These are phyloP conservation scores for Penicillium arizonense DNA, from an alignment of 495 filamentous ascomycete species.

Conservation along the genomic window DNA sequence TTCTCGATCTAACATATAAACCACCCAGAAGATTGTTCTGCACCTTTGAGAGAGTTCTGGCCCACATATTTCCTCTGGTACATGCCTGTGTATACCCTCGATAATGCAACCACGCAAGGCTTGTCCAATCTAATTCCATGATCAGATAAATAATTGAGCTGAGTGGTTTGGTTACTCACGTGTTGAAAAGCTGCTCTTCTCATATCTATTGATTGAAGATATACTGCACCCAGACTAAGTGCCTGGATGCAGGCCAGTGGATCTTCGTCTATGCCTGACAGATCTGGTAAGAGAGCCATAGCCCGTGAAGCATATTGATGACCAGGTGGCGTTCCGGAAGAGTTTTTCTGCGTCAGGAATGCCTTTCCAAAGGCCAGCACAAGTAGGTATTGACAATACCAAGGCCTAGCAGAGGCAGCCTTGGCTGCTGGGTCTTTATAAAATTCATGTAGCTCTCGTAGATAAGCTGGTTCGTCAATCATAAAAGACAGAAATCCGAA, in stretches of 20 bases:
- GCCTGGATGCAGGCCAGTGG: conserved; percentile 34
- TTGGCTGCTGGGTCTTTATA: conserved; percentile 26
- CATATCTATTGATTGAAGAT: conserved; percentile 40
- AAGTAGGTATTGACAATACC: conserved; percentile 40
- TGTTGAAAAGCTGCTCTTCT: conserved; percentile 35
- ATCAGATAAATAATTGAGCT: not conserved
- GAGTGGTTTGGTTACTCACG: conserved; percentile 12
- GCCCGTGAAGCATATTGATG: conserved; percentile 35
- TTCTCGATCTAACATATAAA: conserved; percentile 39
- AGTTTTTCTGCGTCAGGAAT: conserved; percentile 28
- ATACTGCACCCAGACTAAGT: conserved; percentile 32
- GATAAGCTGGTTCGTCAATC: conserved; percentile 35
- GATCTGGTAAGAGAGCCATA: conserved; percentile 36
- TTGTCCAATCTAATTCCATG: conserved; percentile 27
- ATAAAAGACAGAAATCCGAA: conserved; percentile 37
- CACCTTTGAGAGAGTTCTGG: conserved; percentile 27
- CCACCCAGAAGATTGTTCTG: conserved; percentile 38
- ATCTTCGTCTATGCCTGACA: conserved; percentile 33
- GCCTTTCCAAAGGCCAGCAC: conserved; percentile 42
- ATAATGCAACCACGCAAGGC: conserved; percentile 36
- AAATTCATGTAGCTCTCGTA: conserved; percentile 31
- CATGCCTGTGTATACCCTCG: conserved; percentile 37
- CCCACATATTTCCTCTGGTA: conserved; percentile 25
- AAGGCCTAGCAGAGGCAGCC: conserved; percentile 26
- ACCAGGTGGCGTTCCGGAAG: conserved; percentile 33